Conservation (phyloP, 2,329 filamentous ascomycete species). For the Scedosporium apiospermum region DNA sequence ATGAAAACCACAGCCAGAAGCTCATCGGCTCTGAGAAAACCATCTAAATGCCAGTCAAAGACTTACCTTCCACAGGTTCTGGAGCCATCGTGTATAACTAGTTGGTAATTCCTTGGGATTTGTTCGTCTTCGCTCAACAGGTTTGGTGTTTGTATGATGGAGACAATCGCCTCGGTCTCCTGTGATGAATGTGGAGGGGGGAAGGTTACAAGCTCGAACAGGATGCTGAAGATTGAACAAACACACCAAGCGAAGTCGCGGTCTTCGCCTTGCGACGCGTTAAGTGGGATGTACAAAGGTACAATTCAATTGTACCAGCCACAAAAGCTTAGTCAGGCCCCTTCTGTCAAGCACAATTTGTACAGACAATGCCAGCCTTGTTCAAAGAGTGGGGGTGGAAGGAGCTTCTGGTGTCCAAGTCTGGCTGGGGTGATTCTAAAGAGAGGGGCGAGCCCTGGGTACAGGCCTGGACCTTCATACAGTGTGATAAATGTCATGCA, state of each 20-base stretch:
- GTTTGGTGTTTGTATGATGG: background rate
- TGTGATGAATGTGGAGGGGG: background rate
- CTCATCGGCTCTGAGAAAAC: background rate
- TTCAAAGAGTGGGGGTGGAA: too few species aligned
- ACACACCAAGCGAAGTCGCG: background rate
- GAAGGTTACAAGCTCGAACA: background rate
- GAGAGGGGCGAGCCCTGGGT: too few species aligned
- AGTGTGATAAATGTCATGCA: background rate
- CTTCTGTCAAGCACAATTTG: background rate
- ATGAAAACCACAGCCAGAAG: too few species aligned
- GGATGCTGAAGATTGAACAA: background rate
- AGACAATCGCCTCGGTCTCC: background rate
- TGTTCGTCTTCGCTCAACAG: background rate
- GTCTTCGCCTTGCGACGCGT: background rate
- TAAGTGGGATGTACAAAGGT: conserved; percentile 2
- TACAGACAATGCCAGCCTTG: background rate
- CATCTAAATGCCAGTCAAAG: background rate
- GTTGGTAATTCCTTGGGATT: background rate
- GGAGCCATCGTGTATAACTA: background rate
- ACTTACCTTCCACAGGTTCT: conserved; percentile 2
- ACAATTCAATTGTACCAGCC: background rate
- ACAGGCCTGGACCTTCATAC: background rate
- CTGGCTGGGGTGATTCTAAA: background rate
- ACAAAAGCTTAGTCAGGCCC: background rate
- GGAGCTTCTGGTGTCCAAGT: too few species aligned